These are phyloP conservation scores for Gremmenia infestans DNA, from an alignment of 2,329 filamentous ascomycete species.

Conservation along the genomic window DNA sequence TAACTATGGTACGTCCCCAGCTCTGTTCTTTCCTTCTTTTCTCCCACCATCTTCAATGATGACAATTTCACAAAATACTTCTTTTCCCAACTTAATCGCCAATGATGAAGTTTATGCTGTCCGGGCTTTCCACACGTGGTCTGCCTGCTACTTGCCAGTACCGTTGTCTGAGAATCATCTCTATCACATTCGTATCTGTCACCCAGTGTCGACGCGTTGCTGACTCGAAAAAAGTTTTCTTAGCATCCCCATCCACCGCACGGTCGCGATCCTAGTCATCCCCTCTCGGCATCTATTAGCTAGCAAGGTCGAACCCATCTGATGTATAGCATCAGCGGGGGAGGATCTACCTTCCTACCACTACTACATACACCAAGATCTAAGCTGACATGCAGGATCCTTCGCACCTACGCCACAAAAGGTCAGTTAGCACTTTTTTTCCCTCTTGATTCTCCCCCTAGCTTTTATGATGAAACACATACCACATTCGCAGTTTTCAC, in stretches of 20 bases:
- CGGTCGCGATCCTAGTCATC: neutral
- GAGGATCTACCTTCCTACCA: no score
- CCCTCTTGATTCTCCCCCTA: neutral
- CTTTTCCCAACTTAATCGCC: constrained; percentile 87
- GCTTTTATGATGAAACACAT: constrained; percentile 66
- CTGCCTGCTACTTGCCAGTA: constrained; percentile 90
- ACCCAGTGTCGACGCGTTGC: constrained; percentile 7
- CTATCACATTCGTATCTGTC: constrained; percentile 8
- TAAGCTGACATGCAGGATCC: neutral
- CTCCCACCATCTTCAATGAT: constrained; percentile 50
- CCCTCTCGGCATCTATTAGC: neutral
- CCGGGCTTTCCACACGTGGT: constrained; percentile 55
- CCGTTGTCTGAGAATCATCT: constrained; percentile 61
- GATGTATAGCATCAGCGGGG: neutral
- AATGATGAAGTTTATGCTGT: constrained; percentile 71
- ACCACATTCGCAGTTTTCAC: constrained; percentile 87
- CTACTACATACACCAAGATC: neutral
- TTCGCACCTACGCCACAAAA: neutral
- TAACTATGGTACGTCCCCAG: constrained; percentile 13
- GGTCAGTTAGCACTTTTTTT: constrained; percentile 18
- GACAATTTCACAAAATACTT: constrained; percentile 61
- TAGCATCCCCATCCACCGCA: neutral
- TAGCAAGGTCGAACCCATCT: no score
- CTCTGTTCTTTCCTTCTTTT: neutral
- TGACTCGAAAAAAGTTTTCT: constrained; percentile 20